These are phyloP conservation scores for Pythium scleroteichum DNA, from an alignment of 352 stramenopile species.

Conservation along the genomic window DNA sequence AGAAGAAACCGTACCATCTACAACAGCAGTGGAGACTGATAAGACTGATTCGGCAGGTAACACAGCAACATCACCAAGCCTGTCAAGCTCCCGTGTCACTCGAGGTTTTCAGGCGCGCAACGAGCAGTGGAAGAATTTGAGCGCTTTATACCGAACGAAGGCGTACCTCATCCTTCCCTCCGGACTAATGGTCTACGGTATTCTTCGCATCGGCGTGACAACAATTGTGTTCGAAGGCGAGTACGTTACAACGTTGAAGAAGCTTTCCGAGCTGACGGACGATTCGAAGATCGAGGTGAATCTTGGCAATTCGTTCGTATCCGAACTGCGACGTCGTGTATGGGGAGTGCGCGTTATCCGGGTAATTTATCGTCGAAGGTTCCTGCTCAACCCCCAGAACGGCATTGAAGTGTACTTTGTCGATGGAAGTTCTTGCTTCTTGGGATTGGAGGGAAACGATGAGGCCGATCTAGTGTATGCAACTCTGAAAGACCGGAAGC, in stretches of 20 bases:
- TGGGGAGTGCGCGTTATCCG: conserved; percentile 83
- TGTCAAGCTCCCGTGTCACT: conserved; percentile 28
- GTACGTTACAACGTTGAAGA: conserved; percentile 64
- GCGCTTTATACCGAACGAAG: conserved; percentile 69
- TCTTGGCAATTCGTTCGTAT: conserved; percentile 59
- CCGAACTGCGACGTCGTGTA: conserved; percentile 69
- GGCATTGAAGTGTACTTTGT: conserved; percentile 87
- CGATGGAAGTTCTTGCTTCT: conserved; percentile 77
- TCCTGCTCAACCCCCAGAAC: conserved; percentile 68
- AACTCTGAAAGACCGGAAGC: conserved; percentile 76
- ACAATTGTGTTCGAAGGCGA: conserved; percentile 86
- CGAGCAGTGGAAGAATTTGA: conserved; percentile 71
- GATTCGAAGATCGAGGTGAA: conserved; percentile 38
- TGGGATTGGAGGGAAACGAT: conserved; percentile 62
- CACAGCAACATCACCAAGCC: conserved; percentile 7
- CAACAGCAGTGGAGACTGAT: conserved; percentile 5
- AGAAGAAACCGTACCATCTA: conserved; percentile 10
- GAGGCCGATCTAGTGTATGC: conserved; percentile 83
- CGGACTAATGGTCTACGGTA: conserved; percentile 70
- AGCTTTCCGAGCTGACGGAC: conserved; percentile 53
- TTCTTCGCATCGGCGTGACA: conserved; percentile 63
- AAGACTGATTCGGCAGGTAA: not conserved
- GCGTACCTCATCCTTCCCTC: conserved; percentile 76
- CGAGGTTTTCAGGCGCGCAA: conserved; percentile 45
- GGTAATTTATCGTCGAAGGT: conserved; percentile 73